Conservation (phyloP, 2,329 filamentous ascomycete genomes). For the Aspergillus sp. region DNA sequence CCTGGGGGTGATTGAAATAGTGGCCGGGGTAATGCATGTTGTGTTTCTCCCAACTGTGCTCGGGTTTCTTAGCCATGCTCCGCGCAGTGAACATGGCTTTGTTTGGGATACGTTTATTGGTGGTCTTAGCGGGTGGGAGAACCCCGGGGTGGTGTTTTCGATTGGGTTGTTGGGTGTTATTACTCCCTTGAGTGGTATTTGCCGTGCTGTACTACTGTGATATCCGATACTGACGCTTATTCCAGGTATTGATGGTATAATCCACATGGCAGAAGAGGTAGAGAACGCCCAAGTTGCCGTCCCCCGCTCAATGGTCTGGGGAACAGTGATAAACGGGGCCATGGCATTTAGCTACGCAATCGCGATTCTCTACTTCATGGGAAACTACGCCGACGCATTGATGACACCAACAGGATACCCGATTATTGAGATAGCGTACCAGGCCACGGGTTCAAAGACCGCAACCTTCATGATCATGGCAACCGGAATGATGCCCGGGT, state of each 20-base stretch:
- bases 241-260: constrained; percentile 26
- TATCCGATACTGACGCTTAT: background rate
- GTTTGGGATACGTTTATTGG: constrained; percentile 26
- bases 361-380: constrained; percentile 44
- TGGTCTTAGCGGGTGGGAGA: constrained; percentile 7
- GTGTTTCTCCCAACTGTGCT: constrained; percentile 24
- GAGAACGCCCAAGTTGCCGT: constrained; percentile 47
- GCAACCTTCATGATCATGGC: constrained; percentile 44
- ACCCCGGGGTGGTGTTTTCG: background rate
- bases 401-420: constrained; percentile 46
- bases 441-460: constrained; percentile 44
- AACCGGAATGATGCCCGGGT: constrained; percentile 27
- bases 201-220: too few species aligned
- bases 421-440: constrained; percentile 51
- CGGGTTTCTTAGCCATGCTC: constrained; percentile 19
- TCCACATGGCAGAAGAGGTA: constrained; percentile 50
- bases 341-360: constrained; percentile 46
- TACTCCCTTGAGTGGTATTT: background rate
- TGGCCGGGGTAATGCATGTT: constrained; percentile 20
- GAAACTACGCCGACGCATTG: constrained; percentile 38
- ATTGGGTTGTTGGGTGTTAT: background rate
- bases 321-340: constrained; percentile 45
- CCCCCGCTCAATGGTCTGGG: constrained; percentile 47
- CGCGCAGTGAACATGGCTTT: constrained; percentile 20
- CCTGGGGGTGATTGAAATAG: constrained; percentile 12